These are phyloP conservation scores for Aquilaria agallochum DNA, from an alignment of 441 rosid genomes.

Conservation along the genomic window DNA sequence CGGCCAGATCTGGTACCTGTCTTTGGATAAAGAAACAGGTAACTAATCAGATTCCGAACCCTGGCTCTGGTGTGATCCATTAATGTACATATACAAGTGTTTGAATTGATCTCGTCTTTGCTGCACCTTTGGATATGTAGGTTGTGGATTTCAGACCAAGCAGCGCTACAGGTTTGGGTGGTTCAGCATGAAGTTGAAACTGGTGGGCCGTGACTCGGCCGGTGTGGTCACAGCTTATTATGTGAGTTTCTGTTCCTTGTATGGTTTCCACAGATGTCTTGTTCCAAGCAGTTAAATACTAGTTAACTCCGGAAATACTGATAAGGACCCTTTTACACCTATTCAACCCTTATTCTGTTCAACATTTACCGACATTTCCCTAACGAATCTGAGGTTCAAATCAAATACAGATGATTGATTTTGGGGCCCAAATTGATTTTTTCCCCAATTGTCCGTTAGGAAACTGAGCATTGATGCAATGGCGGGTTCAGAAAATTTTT, in stretches of 20 bases:
- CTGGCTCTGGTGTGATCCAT: not conserved
- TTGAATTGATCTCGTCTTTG: not conserved
- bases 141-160: slow-evolving; percentile 94
- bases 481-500: no score
- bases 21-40: slow-evolving; percentile 94
- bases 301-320: no score
- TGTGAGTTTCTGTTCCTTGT: slow-evolving; percentile 29
- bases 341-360: no score
- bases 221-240: slow-evolving; percentile 95
- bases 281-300: no score
- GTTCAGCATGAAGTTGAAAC: slow-evolving; percentile 95
- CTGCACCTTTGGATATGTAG: slow-evolving; percentile 19
- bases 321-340: no score
- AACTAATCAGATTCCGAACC: not conserved
- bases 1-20: slow-evolving; percentile 96
- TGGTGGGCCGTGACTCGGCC: slow-evolving; percentile 95
- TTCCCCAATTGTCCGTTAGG: no score
- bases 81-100: not conserved
- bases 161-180: slow-evolving; percentile 89
- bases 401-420: no score
- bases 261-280: no score
- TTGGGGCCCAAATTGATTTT: no score
- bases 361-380: no score
- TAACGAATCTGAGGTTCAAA: no score
- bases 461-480: no score